These are phyloP conservation scores for Mariannaea elegans DNA, from an alignment of 2,329 filamentous ascomycete genomes.

Conservation along the genomic window DNA sequence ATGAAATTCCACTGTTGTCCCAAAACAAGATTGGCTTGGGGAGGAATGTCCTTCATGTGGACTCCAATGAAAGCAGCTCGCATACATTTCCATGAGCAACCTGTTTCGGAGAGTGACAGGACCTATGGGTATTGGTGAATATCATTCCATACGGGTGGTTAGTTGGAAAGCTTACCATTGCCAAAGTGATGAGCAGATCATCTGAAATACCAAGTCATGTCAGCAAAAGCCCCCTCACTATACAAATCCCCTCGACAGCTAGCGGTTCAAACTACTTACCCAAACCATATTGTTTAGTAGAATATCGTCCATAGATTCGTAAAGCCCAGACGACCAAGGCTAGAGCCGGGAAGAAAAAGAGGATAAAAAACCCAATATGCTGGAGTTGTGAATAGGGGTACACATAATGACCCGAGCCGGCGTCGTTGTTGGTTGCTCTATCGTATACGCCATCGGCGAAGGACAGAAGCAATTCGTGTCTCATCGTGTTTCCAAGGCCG, in stretches of 20 bases:
- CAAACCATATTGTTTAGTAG: slow-evolving; percentile 26
- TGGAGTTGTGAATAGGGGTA: slow-evolving; percentile 29
- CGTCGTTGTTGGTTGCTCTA: slow-evolving; percentile 10
- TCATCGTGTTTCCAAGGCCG: slow-evolving; percentile 12
- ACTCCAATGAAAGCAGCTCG: slow-evolving; percentile 34
- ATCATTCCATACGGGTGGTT: no score
- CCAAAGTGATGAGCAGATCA: slow-evolving; percentile 23
- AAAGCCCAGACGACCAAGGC: slow-evolving; percentile 25
- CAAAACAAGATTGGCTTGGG: slow-evolving; percentile 31
- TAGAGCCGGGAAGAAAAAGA: slow-evolving; percentile 28
- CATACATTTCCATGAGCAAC: slow-evolving; percentile 31
- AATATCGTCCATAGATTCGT: slow-evolving; percentile 25
- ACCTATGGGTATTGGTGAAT: slow-evolving; percentile 8
- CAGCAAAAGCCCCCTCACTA: not conserved
- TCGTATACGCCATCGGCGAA: slow-evolving; percentile 16
- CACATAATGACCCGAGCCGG: slow-evolving; percentile 1
- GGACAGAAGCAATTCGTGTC: slow-evolving; percentile 15
- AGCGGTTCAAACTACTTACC: slow-evolving; percentile 9
- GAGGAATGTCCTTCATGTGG: slow-evolving; percentile 44
- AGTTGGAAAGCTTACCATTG: slow-evolving; percentile 18
- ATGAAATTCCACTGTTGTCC: slow-evolving; percentile 47
- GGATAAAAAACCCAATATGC: slow-evolving; percentile 28
- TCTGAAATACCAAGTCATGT: slow-evolving; percentile 8
- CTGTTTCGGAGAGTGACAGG: slow-evolving; percentile 24
- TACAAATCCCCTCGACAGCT: not conserved